phyloP scores from a whole-genome alignment of 331 rosid species.

The Dryas integrifolia region DNA sequence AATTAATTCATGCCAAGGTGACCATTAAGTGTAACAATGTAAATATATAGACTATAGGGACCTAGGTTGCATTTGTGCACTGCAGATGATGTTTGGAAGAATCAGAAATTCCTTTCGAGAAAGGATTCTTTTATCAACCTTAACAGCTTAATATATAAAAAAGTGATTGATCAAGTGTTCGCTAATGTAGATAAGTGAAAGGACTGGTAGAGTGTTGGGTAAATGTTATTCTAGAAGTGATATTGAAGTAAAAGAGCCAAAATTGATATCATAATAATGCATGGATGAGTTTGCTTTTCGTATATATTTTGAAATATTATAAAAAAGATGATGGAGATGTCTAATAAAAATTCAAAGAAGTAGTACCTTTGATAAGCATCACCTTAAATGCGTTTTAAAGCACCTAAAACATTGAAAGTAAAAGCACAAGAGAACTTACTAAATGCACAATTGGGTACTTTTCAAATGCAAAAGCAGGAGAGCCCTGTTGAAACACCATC shows the following conservation, averaged over 20 bases:
- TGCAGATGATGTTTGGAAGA: neutral
- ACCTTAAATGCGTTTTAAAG: neutral
- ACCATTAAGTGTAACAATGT: neutral
- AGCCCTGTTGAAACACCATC: neutral
- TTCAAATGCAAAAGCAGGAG: neutral
- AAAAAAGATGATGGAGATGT: neutral
- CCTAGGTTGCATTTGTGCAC: neutral
- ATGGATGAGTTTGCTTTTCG: neutral
- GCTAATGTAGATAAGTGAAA: neutral
- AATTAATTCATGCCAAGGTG: neutral
- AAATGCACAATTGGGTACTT: neutral
- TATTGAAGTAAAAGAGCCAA: neutral
- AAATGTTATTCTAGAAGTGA: slow-evolving; percentile 1
- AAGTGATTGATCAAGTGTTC: neutral
- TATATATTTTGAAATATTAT: too few species aligned
- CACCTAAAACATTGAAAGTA: neutral
- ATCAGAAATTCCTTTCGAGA: neutral
- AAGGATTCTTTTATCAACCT: neutral
- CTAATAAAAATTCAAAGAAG: neutral
- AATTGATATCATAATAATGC: too few species aligned
- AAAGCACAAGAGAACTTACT: neutral
- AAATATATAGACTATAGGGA: neutral
- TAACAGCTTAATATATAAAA: neutral
- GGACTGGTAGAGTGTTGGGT: neutral
- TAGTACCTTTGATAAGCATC: neutral